Evolutionary conservation across 306 rosid genomes (phyloP), one percentile per base, ranked within the genome.

Genomic region (Vigna hirtella): DNA sequence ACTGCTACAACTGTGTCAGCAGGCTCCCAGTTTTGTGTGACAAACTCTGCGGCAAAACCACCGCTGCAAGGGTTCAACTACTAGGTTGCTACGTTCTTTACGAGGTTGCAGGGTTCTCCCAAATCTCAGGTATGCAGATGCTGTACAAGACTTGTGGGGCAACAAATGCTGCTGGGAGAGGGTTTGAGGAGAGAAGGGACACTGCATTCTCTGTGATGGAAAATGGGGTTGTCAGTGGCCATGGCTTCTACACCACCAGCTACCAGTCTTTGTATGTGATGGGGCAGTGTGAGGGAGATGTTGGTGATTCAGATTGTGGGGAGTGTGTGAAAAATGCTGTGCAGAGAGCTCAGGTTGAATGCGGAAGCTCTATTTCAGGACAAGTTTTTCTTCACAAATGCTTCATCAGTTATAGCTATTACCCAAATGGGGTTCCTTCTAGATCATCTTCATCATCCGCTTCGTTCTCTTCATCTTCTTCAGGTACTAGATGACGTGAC

Each of bases 271-370:
- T 94, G 69, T 94, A 90, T 83, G 86, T 94, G 52, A 77, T 94
- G 88, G 98, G 88, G 28, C 98, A 94, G 67, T 94, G 98, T 70
- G 97, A 94, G 77, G 98, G 98, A 2, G 95, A 87, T 78, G 79
- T 94, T 55, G 98, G 98, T 22, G 97, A 90, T 70, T 83, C 95
- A 1, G 97, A 94, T 77, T 94, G 98, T 65, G 96, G 96, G 0
- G 93, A 86, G 63, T 92, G 97, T 83, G 89, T 91, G 57, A 94
- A 94, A 48, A 85, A 51, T 78, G 92, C 93, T 36, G 96, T 88
- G 43, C 93, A 94, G 74, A 94, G 68, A 85, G 93, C 95, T 83
- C 91, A 89, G 56, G 93, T 84, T 82, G 98, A 94, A 79, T 94
- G 98, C 77, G 98, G 97, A 4, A 86, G 78, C 57, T 86, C 97